Percentiles rank a stretch among this genome's conserved stretches.
These are phyloP conservation scores for Thalassia testudinum DNA, from an alignment of 116 monocot species.

Conservation along the genomic window DNA sequence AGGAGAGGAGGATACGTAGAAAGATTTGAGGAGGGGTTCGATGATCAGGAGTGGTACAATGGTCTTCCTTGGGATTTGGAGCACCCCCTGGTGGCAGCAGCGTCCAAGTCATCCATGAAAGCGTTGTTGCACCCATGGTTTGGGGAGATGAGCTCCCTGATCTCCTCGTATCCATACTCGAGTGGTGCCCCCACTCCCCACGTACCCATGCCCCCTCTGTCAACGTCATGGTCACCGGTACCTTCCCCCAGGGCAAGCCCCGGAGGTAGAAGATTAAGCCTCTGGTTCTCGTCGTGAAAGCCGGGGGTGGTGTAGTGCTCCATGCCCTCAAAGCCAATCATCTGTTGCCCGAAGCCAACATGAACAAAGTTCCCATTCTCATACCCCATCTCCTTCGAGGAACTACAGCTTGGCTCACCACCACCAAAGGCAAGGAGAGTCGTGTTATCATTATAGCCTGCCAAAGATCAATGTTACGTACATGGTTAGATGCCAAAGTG, in stretches of 20 bases:
- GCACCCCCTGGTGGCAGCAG: no score
- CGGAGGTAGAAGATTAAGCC: background rate
- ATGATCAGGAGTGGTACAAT: background rate
- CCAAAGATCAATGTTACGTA: no score
- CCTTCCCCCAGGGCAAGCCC: background rate
- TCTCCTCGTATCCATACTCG: background rate
- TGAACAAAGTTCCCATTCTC: background rate
- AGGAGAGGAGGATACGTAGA: no score
- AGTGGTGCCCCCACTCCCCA: constrained; percentile 2
- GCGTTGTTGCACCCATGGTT: background rate
- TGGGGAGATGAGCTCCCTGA: background rate
- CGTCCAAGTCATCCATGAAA: background rate
- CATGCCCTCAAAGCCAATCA: constrained; percentile 5
- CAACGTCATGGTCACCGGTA: background rate
- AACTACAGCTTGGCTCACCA: no score
- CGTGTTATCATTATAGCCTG: no score
- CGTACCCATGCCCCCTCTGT: background rate
- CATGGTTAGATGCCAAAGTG: background rate
- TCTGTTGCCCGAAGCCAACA: background rate
- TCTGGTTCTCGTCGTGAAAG: constrained; percentile 1
- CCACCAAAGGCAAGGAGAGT: no score
- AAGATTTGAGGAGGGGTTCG: no score
- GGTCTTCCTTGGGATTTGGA: background rate
- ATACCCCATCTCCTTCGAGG: background rate
- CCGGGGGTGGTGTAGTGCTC: constrained; percentile 1